Conservation (phyloP, 1,284 basidiomycete species). For the Ceratobasidium sp. region DNA sequence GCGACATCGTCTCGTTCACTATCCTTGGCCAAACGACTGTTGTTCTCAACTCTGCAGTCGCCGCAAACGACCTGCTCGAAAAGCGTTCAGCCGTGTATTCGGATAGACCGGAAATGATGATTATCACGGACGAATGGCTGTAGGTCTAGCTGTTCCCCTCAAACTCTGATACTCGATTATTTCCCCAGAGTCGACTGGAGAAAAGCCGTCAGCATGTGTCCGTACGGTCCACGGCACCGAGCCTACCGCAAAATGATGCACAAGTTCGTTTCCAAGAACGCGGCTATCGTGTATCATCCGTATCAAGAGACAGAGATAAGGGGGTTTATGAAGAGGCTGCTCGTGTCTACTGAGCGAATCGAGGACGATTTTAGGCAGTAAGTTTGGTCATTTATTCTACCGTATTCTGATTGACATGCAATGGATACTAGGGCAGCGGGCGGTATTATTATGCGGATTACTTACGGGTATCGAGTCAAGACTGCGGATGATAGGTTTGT, state of each 20-base stretch:
- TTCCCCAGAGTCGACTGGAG: conserved; percentile 30
- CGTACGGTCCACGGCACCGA: conserved; percentile 54
- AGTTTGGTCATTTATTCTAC: background rate
- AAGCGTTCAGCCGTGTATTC: conserved; percentile 61
- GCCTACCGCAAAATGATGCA: conserved; percentile 59
- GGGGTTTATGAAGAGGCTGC: conserved; percentile 42
- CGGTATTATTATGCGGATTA: conserved; percentile 40
- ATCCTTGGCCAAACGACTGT: conserved; percentile 63
- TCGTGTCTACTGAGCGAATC: conserved; percentile 39
- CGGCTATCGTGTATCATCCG: conserved; percentile 51
- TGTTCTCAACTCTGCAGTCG: conserved; percentile 60
- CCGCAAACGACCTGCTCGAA: conserved; percentile 60
- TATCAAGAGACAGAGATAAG: conserved; percentile 45
- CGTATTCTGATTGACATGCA: background rate
- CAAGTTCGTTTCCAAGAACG: conserved; percentile 56
- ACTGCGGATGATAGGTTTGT: conserved; percentile 27
- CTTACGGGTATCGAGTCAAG: conserved; percentile 53
- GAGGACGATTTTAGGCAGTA: conserved; percentile 44
- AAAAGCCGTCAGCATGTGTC: conserved; percentile 35
- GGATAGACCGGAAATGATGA: conserved; percentile 54
- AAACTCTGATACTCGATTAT: background rate
- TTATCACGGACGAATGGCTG: conserved; percentile 47
- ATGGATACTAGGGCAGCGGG: conserved; percentile 5
- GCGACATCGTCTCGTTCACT: conserved; percentile 63
- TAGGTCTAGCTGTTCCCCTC: background rate